phyloP scores from a whole-genome alignment of 2,329 filamentous ascomycete genomes.

The Corynespora cassiicola region DNA sequence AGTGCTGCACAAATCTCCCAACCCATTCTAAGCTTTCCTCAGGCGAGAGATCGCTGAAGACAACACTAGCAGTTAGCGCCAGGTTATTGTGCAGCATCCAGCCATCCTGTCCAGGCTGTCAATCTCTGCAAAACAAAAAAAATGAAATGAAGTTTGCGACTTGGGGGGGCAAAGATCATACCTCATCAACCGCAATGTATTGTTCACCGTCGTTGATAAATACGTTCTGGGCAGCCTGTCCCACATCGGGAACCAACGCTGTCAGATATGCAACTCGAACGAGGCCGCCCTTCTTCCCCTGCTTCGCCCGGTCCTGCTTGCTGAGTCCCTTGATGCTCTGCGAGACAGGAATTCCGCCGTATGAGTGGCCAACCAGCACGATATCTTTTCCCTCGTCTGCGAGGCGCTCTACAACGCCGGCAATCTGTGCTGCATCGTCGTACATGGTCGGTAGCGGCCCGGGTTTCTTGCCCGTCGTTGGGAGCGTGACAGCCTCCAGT shows the following conservation, averaged over 20 bases:
- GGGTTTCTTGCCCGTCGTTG: conserved; percentile 15
- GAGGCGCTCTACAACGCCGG: conserved; percentile 21
- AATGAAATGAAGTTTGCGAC: neutral
- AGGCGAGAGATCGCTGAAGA: conserved; percentile 23
- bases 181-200: conserved; percentile 14
- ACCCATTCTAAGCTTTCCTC: conserved; percentile 20
- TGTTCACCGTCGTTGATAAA: conserved; percentile 7
- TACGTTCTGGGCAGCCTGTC: conserved; percentile 9
- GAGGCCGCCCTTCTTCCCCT: conserved; percentile 40
- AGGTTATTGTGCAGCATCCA: conserved; percentile 20
- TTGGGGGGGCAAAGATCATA: conserved; percentile 5
- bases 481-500: conserved; percentile 16
- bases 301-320: conserved; percentile 27
- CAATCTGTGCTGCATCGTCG: conserved; percentile 40
- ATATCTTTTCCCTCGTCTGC: conserved; percentile 43
- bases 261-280: conserved; percentile 29
- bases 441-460: conserved; percentile 23
- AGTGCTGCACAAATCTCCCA: conserved; percentile 36
- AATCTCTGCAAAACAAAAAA: neutral
- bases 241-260: conserved; percentile 17
- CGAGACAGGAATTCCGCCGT: conserved; percentile 40
- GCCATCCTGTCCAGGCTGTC: conserved; percentile 12
- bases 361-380: conserved; percentile 46
- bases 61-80: conserved; percentile 7
- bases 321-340: conserved; percentile 35